These are phyloP conservation scores for Brettanomyces naardenensis DNA, from an alignment of 805 yeast species.

Conservation along the genomic window DNA sequence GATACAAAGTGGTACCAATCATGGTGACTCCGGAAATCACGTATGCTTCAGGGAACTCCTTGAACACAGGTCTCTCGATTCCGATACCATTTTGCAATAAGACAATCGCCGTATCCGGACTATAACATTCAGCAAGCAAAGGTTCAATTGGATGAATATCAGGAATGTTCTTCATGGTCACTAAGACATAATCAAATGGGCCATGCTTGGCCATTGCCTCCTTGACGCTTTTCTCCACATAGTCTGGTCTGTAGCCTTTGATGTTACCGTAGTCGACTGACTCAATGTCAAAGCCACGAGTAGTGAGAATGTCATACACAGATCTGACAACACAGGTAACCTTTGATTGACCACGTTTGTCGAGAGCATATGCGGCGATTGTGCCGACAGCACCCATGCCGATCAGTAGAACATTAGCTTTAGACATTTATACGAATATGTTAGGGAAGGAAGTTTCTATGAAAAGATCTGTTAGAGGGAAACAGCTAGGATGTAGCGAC, in stretches of 20 bases:
- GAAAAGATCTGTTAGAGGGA: too few species aligned
- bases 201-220: slow-evolving; percentile 35
- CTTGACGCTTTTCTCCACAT: slow-evolving; percentile 32
- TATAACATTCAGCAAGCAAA: slow-evolving; percentile 18
- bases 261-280: slow-evolving; percentile 57
- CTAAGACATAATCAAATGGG: slow-evolving; percentile 47
- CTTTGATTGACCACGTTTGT: slow-evolving; percentile 35
- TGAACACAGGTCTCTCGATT: slow-evolving; percentile 27
- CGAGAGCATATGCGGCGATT: slow-evolving; percentile 60
- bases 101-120: slow-evolving; percentile 27
- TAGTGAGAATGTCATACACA: slow-evolving; percentile 44
- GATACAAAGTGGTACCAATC: slow-evolving; percentile 27
- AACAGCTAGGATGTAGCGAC: too few species aligned
- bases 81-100: slow-evolving; percentile 35
- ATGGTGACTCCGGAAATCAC: slow-evolving; percentile 33
- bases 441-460: too few species aligned
- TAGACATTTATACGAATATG: background rate
- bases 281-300: slow-evolving; percentile 50
- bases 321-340: slow-evolving; percentile 62
- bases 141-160: slow-evolving; percentile 45
- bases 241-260: slow-evolving; percentile 44
- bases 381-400: slow-evolving; percentile 90
- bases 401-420: slow-evolving; percentile 44
- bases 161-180: slow-evolving; percentile 59
- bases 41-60: slow-evolving; percentile 26